Base-by-base conservation (phyloP, 1,139 yeast genomes). In the Pichia terricola region DNA sequence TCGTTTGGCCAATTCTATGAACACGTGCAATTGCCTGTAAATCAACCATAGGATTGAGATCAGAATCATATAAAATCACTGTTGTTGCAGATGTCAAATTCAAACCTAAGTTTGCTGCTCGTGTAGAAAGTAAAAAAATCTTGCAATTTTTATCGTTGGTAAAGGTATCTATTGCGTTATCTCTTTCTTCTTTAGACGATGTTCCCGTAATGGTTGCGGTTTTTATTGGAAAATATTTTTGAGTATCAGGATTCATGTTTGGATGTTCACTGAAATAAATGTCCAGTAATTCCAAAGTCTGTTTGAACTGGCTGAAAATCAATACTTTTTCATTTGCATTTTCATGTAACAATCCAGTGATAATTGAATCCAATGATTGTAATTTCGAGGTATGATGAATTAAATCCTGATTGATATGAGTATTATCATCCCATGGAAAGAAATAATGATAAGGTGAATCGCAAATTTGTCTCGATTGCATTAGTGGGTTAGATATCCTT, bases 1-100 rank as follows among this genome's bases (percentile, higher is more conserved):
- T 78, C 1, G 67, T 70, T 61, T 91, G 98, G 0, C 98, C 97
- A 46, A 91, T 86, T 58, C 98, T 70, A 61, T 91, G 97, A 11
- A 86, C 94, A 47, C 98, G 71, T 58, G 89, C 97, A 76, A 91
- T 91, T 0, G 97, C 97, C 60, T 91, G 98, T 42, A 88, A 66
- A 62, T 91, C 97, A 53, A 87, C 89, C 59, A 91, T 97, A 0
- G 98, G 98, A 56, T 91, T 91, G 96, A 97, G 89, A 60, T 91
- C 97, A 48, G 86, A 83, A 58, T 91, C 98, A 59, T 86, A 88
- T 16, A 91, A 58, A 4, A 91, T 76, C 1, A 91, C 97, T 0
- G 95, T 82, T 55, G 91, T 96, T 0, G 97, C 96, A 1, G 84
- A 77, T 0, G 81, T 76, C 45, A 91, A 69, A 56, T 91, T 91